Conservation (phyloP, 1,139 yeast genomes). For the Hansenula lynferdii region DNA sequence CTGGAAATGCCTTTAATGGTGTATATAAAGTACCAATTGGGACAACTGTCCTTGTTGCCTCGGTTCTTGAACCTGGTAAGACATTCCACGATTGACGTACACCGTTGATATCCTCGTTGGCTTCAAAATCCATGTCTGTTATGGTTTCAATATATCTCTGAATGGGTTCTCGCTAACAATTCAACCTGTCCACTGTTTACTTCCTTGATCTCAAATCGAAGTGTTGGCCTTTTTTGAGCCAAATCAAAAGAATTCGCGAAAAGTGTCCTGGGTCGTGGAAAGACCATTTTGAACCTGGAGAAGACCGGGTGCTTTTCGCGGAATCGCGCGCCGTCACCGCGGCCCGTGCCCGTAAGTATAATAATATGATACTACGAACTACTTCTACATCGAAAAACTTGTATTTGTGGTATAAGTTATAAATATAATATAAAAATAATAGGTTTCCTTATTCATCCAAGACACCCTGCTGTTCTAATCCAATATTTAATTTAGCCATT, state of each 20-base stretch:
- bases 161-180: background rate
- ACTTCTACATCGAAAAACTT: no score
- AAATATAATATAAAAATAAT: background rate
- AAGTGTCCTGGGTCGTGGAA: no score
- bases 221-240: slow-evolving; percentile 2
- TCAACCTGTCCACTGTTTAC: background rate
- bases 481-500: slow-evolving; percentile 13
- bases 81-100: slow-evolving; percentile 89
- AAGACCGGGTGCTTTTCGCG: no score
- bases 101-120: slow-evolving; percentile 84
- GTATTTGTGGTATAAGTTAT: no score
- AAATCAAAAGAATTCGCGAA: background rate
- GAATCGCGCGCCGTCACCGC: no score
- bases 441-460: background rate
- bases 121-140: slow-evolving; percentile 61
- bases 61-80: slow-evolving; percentile 84
- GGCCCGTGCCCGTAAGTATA: no score
- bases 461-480: slow-evolving; percentile 16
- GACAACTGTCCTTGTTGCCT: slow-evolving; percentile 87
- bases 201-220: background rate
- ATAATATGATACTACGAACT: no score
- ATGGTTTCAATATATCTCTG: background rate
- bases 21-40: slow-evolving; percentile 95
- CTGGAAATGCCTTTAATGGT: slow-evolving; percentile 79
- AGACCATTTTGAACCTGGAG: no score